phyloP scores from a whole-genome alignment of 2,329 filamentous ascomycete genomes.

The Nothophaeocryptopus gaeumannii region DNA sequence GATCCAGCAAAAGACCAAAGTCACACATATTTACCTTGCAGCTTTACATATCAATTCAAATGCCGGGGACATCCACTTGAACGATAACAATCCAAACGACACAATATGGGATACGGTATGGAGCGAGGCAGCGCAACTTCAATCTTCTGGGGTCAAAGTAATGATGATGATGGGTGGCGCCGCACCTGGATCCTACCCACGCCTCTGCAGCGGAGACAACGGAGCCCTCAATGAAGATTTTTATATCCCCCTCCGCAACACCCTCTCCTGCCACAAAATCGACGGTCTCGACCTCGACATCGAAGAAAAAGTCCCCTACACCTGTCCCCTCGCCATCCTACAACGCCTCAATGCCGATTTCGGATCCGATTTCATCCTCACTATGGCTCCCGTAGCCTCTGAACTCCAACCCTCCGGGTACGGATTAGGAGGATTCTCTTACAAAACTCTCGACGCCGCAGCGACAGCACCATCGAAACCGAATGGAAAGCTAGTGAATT shows the following conservation, averaged over 20 bases:
- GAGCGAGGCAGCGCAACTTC: constrained; percentile 27
- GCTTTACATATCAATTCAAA: constrained; percentile 31
- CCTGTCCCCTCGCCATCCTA: constrained; percentile 28
- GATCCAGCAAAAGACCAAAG: constrained; percentile 24
- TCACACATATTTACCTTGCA: constrained; percentile 31
- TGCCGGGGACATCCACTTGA: constrained; percentile 28
- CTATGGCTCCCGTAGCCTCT: constrained; percentile 34
- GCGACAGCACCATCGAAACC: constrained; percentile 23
- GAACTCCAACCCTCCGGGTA: constrained; percentile 20
- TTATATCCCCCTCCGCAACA: constrained; percentile 29
- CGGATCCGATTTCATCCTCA: constrained; percentile 31
- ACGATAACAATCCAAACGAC: constrained; percentile 28
- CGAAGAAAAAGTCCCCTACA: constrained; percentile 28
- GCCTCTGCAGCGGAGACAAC: constrained; percentile 25
- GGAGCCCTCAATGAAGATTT: constrained; percentile 22
- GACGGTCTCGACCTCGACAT: constrained; percentile 34
- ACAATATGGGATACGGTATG: constrained; percentile 25
- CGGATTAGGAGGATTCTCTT: constrained; percentile 28
- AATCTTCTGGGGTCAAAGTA: constrained; percentile 30
- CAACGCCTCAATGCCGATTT: constrained; percentile 29
- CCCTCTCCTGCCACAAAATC: constrained; percentile 27
- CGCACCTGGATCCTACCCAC: constrained; percentile 28
- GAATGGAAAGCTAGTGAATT: constrained; percentile 30
- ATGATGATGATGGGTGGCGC: constrained; percentile 35
- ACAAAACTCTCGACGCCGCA: constrained; percentile 23